phyloP scores from a whole-genome alignment of 73 alveolate genomes.

The Paramecium tetraurelia region DNA sequence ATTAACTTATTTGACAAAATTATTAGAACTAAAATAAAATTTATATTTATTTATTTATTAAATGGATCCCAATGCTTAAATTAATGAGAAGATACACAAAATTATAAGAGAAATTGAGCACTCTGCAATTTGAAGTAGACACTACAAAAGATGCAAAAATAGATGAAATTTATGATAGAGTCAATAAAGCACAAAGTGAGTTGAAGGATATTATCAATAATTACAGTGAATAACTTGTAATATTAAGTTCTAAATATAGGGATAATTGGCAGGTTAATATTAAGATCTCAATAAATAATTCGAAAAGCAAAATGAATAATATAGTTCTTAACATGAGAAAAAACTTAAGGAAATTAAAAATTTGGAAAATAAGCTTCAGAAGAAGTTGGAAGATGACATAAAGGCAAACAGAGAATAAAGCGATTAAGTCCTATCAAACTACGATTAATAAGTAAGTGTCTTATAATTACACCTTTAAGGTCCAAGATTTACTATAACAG shows the following conservation, averaged over 20 bases:
- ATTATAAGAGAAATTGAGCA: not conserved
- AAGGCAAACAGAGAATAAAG: not conserved
- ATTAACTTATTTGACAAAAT: not conserved
- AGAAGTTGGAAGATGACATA: not conserved
- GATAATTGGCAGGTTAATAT: not conserved
- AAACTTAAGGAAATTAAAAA: not conserved
- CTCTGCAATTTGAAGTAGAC: not conserved
- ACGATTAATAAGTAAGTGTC: not conserved
- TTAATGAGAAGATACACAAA: not conserved
- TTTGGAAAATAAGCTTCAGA: not conserved
- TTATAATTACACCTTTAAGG: not conserved
- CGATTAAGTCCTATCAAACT: not conserved
- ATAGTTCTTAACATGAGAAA: not conserved
- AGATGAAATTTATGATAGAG: not conserved
- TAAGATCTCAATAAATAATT: not conserved
- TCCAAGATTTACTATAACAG: not conserved
- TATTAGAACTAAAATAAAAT: not conserved
- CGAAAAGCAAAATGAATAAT: not conserved
- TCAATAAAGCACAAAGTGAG: not conserved
- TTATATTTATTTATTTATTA: not conserved
- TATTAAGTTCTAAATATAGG: not conserved
- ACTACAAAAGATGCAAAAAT: slow-evolving; percentile 34
- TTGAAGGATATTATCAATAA: not conserved
- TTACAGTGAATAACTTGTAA: not conserved
- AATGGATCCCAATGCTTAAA: not conserved